These are phyloP conservation scores for Leccinum sublutescens DNA, from an alignment of 768 basidiomycete species.

Conservation along the genomic window DNA sequence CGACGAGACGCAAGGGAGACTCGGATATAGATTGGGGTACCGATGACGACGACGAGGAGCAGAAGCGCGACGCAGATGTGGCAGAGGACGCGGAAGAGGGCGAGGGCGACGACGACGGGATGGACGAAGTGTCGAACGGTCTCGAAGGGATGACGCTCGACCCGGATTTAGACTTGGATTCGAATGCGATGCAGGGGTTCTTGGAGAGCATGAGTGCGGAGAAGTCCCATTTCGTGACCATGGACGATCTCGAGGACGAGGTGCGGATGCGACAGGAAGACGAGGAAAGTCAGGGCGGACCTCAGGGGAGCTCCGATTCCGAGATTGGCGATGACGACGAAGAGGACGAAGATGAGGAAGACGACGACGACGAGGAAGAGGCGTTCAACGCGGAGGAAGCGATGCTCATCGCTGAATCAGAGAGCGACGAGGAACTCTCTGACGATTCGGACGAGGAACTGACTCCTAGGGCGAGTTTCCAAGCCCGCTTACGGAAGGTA, in stretches of 20 bases:
- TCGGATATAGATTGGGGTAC: slow-evolving; percentile 72
- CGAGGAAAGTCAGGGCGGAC: slow-evolving; percentile 34
- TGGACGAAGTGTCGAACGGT: slow-evolving; percentile 29
- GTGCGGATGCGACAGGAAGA: slow-evolving; percentile 50
- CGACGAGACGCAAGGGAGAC: slow-evolving; percentile 57
- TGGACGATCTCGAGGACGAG: slow-evolving; percentile 64
- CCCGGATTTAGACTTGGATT: slow-evolving; percentile 47
- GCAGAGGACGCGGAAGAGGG: slow-evolving; percentile 13
- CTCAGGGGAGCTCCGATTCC: slow-evolving; percentile 23
- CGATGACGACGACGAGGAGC: slow-evolving; percentile 34
- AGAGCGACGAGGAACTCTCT: slow-evolving; percentile 22
- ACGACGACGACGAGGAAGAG: slow-evolving; percentile 32
- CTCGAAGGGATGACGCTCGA: slow-evolving; percentile 66
- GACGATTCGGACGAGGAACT: slow-evolving; percentile 31
- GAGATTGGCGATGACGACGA: slow-evolving; percentile 33
- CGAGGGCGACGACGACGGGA: slow-evolving; percentile 18
- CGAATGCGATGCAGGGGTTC: slow-evolving; percentile 53
- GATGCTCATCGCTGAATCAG: slow-evolving; percentile 39
- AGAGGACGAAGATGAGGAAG: slow-evolving; percentile 10
- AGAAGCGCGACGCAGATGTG: background rate
- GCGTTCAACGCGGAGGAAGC: slow-evolving; percentile 46
- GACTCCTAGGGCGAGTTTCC: slow-evolving; percentile 37
- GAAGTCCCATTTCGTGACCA: slow-evolving; percentile 51
- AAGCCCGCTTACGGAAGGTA: slow-evolving; percentile 33
- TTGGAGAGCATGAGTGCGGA: slow-evolving; percentile 47